Evolutionary conservation across 2,329 filamentous ascomycete genomes (phyloP), one percentile per base, ranked within the genome.

Genomic region (Epichloe festucae): DNA sequence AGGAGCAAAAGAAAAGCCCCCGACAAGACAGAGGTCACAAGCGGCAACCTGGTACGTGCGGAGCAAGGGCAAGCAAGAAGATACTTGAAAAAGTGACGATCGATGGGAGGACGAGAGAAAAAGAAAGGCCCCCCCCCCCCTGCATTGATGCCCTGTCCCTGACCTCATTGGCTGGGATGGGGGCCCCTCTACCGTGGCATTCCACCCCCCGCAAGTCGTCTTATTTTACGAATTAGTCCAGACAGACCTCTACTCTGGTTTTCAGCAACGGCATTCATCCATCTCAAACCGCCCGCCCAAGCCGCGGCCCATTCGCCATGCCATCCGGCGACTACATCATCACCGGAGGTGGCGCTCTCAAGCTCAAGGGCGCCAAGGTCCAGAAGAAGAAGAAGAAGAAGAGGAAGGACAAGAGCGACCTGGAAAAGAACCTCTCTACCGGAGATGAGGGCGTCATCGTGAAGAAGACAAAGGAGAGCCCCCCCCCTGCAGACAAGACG

Each of bases 301-400:
- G 14, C 38, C 47, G 41, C 19, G 42, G 42, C 42, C 10, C 23
- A 15, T 40, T n/a, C 42, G 17, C 41, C 45, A 89, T 89, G 85
- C 78, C 83, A 23, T 76, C 80, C 51, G 84, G 87, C 66, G 87
- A 94, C 59, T 94, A 94, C 72, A 68, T 76, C 46, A 71, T 80
- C 55, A 68, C 74, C 52, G 76, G 78, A 54, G 76, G 84, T 61
- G 89, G 89, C 60, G 85, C 84, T 55, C 78, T 96, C 36, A 91
- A 88, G 65, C 78, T 96, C 54, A 96, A 96, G 72, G 89, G 89
- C 62, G 78, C 73, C 55, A 83, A 82, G 61, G 72, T 79, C 62
- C 72, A 79, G 57, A 81, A 85, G 62, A 85, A 82, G 65, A 86
- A 83, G 65, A 86, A 83, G 67, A 78, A 81, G 67, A 79, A 73